Conservation (phyloP, 371 early-diverging fungal genomes). For the Mortierella sp. region DNA sequence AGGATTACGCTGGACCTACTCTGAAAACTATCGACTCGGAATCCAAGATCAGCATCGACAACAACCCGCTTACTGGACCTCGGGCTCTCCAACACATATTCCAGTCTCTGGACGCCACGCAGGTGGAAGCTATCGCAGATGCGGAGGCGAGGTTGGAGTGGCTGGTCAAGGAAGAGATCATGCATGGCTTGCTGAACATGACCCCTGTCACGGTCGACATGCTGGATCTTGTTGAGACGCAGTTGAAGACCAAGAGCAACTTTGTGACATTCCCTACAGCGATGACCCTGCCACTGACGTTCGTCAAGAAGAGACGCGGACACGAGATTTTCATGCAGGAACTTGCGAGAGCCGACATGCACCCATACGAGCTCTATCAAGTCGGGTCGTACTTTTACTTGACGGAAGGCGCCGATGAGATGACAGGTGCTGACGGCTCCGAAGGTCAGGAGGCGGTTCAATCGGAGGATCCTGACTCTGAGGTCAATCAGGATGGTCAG, state of each 20-base stretch:
- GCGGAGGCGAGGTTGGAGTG: conserved; percentile 72
- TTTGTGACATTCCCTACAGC: conserved; percentile 78
- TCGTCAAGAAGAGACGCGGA: conserved; percentile 69
- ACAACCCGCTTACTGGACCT: conserved; percentile 33
- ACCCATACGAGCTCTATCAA: conserved; percentile 67
- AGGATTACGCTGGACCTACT: conserved; percentile 60
- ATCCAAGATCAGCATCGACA: conserved; percentile 45
- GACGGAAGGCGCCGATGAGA: conserved; percentile 60
- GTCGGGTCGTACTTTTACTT: conserved; percentile 76
- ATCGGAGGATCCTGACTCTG: background rate
- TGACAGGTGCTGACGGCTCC: background rate
- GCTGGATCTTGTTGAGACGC: conserved; percentile 71
- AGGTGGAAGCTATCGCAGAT: conserved; percentile 73
- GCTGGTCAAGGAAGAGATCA: conserved; percentile 82
- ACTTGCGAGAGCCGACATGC: conserved; percentile 63
- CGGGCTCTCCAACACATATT: conserved; percentile 57
- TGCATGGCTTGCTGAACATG: conserved; percentile 77
- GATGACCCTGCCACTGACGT: conserved; percentile 70
- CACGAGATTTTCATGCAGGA: conserved; percentile 72
- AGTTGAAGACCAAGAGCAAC: conserved; percentile 74
- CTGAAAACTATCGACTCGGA: conserved; percentile 54
- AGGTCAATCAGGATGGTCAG: background rate
- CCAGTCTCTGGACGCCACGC: conserved; percentile 63
- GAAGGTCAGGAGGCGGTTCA: conserved; percentile 25
- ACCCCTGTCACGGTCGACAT: conserved; percentile 68